phyloP scores from a whole-genome alignment of 495 filamentous ascomycete species.

The Peziza echinospora region DNA sequence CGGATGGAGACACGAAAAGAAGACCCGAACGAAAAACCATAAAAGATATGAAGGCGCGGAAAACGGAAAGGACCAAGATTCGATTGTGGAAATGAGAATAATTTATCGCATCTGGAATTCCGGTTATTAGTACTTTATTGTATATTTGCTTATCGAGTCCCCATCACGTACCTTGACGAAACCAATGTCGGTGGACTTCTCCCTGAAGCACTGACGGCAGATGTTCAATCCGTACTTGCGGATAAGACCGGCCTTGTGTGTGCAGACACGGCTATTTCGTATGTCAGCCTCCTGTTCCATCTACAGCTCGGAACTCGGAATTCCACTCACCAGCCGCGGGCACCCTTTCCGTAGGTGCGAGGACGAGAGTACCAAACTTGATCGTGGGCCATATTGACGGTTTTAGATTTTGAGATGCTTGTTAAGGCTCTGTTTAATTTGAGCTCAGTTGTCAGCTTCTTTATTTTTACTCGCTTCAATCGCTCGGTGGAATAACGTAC shows the following conservation, averaged over 20 bases:
- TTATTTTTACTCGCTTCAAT: too few species aligned
- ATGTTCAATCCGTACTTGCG: slow-evolving; percentile 98
- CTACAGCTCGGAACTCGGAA: not conserved
- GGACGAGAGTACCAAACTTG: slow-evolving; percentile 98
- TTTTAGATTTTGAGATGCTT: too few species aligned
- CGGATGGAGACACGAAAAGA: too few species aligned
- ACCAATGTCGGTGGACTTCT: slow-evolving; percentile 88
- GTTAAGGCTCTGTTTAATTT: too few species aligned
- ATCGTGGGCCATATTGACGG: slow-evolving; percentile 84
- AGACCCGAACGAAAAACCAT: not conserved
- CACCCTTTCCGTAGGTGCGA: slow-evolving; percentile 86
- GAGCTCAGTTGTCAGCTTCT: too few species aligned
- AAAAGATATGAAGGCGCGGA: not conserved
- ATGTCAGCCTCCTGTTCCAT: slow-evolving; percentile 7
- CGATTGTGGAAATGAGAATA: not conserved
- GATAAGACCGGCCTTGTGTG: slow-evolving; percentile 85
- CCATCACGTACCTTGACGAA: slow-evolving; percentile 67
- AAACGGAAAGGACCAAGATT: not conserved
- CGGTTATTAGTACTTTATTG: not conserved
- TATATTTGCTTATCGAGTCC: not conserved
- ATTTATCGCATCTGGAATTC: not conserved
- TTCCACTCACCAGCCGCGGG: slow-evolving; percentile 56
- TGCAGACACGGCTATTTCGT: slow-evolving; percentile 68
- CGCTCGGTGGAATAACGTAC: not conserved
- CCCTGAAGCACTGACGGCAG: slow-evolving; percentile 99